Evolutionary conservation across 768 basidiomycete species (phyloP).

Genomic region (Auricularia auricula-judae): DNA sequence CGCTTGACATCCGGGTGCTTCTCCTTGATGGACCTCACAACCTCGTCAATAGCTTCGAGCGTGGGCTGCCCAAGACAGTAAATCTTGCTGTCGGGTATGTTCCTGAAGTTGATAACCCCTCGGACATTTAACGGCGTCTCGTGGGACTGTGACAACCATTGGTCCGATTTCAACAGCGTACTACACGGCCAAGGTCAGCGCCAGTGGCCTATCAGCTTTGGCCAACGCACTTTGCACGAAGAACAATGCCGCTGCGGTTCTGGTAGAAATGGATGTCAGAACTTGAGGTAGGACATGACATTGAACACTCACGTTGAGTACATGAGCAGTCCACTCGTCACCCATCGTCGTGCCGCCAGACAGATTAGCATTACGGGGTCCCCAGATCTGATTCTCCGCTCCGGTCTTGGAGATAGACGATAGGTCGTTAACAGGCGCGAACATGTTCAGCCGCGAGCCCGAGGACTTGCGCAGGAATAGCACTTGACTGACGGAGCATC

Average conservation of each 20-base stretch:
- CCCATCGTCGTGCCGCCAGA: conserved; percentile 79
- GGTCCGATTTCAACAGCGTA: conserved; percentile 85
- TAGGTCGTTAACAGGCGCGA: conserved; percentile 83
- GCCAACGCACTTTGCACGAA: conserved; percentile 64
- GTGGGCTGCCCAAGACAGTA: conserved; percentile 94
- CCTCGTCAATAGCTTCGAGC: conserved; percentile 72
- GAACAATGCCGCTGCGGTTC: conserved; percentile 89
- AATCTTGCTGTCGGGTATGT: conserved; percentile 66
- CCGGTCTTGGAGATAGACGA: conserved; percentile 67
- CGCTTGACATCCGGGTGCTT: conserved; percentile 48
- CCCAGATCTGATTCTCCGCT: conserved; percentile 22
- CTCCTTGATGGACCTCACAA: conserved; percentile 51
- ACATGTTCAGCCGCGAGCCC: conserved; percentile 77
- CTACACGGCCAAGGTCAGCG: conserved; percentile 23
- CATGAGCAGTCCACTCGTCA: conserved; percentile 92
- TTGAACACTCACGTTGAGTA: conserved; percentile 55
- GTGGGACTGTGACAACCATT: conserved; percentile 70
- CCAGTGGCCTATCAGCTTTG: conserved; percentile 5
- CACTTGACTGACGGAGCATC: conserved; percentile 51
- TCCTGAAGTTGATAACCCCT: conserved; percentile 93
- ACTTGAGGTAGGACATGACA: background rate
- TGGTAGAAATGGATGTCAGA: conserved; percentile 17
- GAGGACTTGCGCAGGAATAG: conserved; percentile 71
- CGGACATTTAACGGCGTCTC: conserved; percentile 54
- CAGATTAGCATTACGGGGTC: conserved; percentile 44